These are phyloP conservation scores for Naganishia friedmannii DNA, from an alignment of 768 basidiomycete genomes.

Conservation along the genomic window DNA sequence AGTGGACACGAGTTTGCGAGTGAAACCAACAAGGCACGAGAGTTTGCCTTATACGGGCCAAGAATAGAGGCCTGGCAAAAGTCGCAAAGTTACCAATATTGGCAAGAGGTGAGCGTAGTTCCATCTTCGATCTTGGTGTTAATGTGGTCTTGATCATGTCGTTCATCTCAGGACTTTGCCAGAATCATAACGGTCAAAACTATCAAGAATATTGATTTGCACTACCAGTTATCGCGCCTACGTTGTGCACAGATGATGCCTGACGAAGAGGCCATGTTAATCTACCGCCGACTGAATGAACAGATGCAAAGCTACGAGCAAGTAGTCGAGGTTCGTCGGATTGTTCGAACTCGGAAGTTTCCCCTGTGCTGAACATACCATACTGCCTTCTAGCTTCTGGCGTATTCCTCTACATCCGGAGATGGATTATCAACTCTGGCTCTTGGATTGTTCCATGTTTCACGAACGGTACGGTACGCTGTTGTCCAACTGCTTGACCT, in stretches of 20 bases:
- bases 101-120: constrained; percentile 60
- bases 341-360: neutral
- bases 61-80: constrained; percentile 91
- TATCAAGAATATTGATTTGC: constrained; percentile 76
- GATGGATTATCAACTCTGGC: constrained; percentile 82
- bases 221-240: constrained; percentile 80
- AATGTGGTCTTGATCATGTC: neutral
- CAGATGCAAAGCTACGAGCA: constrained; percentile 78
- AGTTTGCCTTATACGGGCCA: constrained; percentile 71
- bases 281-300: constrained; percentile 70
- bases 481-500: constrained; percentile 82
- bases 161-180: constrained; percentile 63
- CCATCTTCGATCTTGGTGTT: neutral
- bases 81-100: constrained; percentile 75
- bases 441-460: constrained; percentile 83
- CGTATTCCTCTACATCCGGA: constrained; percentile 67
- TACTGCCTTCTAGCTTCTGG: constrained; percentile 63
- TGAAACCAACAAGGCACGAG: constrained; percentile 64
- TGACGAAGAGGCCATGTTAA: constrained; percentile 69
- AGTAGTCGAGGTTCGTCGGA: constrained; percentile 68
- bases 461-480: constrained; percentile 61
- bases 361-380: neutral
- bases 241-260: constrained; percentile 68
- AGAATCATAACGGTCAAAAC: constrained; percentile 59
- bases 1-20: constrained; percentile 77